phyloP scores from a whole-genome alignment of 805 yeast genomes.

The Komagataella populi region DNA sequence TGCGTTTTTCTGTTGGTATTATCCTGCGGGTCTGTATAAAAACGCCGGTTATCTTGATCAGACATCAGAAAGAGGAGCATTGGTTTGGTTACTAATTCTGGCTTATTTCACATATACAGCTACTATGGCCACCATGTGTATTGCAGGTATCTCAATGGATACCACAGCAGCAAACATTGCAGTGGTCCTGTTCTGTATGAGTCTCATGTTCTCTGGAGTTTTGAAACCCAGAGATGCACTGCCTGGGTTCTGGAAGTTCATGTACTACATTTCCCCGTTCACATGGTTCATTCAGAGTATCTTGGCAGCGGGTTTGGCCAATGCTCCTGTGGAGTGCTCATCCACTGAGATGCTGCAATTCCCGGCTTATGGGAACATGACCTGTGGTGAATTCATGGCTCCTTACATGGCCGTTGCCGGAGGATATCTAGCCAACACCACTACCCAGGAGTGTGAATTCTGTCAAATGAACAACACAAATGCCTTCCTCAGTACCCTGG shows the following conservation, averaged over 20 bases:
- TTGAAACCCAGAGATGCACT: conserved; percentile 29
- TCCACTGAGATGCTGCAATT: conserved; percentile 31
- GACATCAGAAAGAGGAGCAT: conserved; percentile 38
- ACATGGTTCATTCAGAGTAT: conserved; percentile 49
- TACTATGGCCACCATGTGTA: conserved; percentile 42
- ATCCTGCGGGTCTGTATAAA: conserved; percentile 52
- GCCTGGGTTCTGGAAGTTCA: conserved; percentile 65
- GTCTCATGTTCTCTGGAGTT: conserved; percentile 68
- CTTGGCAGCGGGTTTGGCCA: conserved; percentile 42
- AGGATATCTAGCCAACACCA: conserved; percentile 30
- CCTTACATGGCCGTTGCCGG: conserved; percentile 23
- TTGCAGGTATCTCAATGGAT: conserved; percentile 44
- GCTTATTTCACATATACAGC: conserved; percentile 40
- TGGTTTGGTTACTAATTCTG: conserved; percentile 24
- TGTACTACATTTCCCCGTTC: conserved; percentile 63
- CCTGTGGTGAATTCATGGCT: conserved; percentile 43
- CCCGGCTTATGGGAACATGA: conserved; percentile 36
- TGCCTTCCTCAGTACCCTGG: conserved; percentile 33
- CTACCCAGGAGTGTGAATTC: conserved; percentile 42
- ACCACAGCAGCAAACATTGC: conserved; percentile 54
- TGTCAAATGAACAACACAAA: conserved; percentile 50
- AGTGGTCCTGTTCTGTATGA: conserved; percentile 42
- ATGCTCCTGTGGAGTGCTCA: conserved; percentile 31
- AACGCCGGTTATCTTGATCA: conserved; percentile 40
- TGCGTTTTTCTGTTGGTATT: conserved; percentile 51